phyloP scores from a whole-genome alignment of 1,139 yeast genomes.

The Yamadazyma sp. region DNA sequence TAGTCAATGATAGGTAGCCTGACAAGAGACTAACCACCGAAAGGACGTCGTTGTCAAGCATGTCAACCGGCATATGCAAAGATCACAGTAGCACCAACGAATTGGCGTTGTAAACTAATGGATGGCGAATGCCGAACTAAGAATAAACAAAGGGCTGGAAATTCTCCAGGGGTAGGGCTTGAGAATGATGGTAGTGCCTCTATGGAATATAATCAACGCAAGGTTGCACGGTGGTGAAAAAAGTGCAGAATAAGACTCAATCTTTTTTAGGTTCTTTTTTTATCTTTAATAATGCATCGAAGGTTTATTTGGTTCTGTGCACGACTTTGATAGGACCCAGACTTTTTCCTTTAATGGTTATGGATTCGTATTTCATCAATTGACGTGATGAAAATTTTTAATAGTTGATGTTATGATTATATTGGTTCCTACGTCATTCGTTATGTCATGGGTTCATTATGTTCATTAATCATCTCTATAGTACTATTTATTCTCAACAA shows the following conservation, averaged over 20 bases:
- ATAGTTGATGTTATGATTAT: too few relatives aligned
- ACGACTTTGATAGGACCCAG: background rate
- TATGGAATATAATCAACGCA: too few relatives aligned
- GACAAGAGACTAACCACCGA: constrained; percentile 8
- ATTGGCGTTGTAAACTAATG: background rate
- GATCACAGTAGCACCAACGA: background rate
- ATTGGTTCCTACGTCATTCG: too few relatives aligned
- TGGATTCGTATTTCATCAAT: too few relatives aligned
- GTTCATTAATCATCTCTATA: constrained; percentile 13
- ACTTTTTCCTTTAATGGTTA: background rate
- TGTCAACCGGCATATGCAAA: background rate
- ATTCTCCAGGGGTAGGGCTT: too few relatives aligned
- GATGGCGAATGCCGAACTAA: background rate
- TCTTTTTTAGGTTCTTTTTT: background rate
- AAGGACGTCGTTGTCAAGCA: constrained; percentile 2
- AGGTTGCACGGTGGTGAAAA: too few relatives aligned
- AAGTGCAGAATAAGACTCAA: background rate
- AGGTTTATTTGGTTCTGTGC: background rate
- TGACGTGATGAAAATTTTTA: too few relatives aligned
- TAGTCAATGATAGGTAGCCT: constrained; percentile 29
- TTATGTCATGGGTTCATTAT: too few relatives aligned
- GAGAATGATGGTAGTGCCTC: too few relatives aligned
- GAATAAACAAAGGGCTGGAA: too few relatives aligned
- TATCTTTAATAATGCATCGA: background rate
- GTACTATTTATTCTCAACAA: constrained; percentile 13